Conservation (phyloP, 179 eudicot species). For the Beta lomatogona region DNA sequence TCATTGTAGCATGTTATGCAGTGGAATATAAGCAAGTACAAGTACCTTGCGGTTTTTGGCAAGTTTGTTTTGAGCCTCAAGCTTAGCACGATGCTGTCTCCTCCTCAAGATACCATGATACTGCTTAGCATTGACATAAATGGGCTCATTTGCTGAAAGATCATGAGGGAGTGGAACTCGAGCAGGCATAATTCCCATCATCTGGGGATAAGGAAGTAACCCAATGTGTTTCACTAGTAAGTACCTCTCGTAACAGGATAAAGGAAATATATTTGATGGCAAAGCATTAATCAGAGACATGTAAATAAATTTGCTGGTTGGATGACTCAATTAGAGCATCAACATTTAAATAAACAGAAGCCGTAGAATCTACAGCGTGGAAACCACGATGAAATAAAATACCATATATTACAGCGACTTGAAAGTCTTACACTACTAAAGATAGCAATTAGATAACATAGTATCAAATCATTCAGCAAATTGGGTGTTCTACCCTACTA, state of each 20-base stretch:
- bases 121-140: constrained; percentile 77
- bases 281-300: constrained; percentile 22
- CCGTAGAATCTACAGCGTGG: constrained; percentile 35
- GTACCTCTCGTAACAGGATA: constrained; percentile 39
- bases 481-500: constrained; percentile 26
- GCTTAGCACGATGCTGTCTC: constrained; percentile 71
- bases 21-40: neutral
- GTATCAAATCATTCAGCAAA: constrained; percentile 24
- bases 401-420: constrained; percentile 25
- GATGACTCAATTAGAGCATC: constrained; percentile 19
- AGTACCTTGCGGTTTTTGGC: constrained; percentile 62
- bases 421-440: constrained; percentile 26
- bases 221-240: constrained; percentile 34
- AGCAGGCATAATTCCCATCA: constrained; percentile 44
- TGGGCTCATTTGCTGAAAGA: constrained; percentile 49
- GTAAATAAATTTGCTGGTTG: constrained; percentile 28
- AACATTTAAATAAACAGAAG: constrained; percentile 21
- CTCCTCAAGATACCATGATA: constrained; percentile 67
- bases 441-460: constrained; percentile 29
- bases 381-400: constrained; percentile 25
- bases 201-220: constrained; percentile 41
- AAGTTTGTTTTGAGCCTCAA: constrained; percentile 73
- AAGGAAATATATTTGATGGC: constrained; percentile 30
- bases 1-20: neutral
- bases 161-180: constrained; percentile 68